phyloP scores from a whole-genome alignment of 2,329 filamentous ascomycete genomes.

The Sporothrix mexicana region DNA sequence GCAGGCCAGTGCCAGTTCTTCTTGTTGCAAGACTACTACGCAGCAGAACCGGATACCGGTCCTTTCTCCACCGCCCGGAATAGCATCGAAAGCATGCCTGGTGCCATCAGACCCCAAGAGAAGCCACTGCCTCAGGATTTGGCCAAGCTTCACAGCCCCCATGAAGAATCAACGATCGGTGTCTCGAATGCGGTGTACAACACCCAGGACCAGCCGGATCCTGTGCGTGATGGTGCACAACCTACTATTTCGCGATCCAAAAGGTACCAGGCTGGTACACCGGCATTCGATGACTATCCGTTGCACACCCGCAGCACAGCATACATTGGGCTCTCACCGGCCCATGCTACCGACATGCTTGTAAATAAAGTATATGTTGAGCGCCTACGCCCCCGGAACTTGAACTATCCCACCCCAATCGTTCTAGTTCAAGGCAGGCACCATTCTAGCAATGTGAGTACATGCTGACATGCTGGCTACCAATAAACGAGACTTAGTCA shows the following conservation, averaged over 20 bases:
- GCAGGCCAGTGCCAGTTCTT: too few species aligned
- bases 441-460: slow-evolving; percentile 45
- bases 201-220: too few species aligned
- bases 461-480: too few species aligned
- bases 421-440: slow-evolving; percentile 48
- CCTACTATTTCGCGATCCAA: too few species aligned
- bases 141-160: not conserved
- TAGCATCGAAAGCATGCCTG: not conserved
- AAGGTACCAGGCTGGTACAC: too few species aligned
- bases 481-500: not conserved
- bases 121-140: not conserved
- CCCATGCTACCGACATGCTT: not conserved
- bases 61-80: too few species aligned
- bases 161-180: not conserved
- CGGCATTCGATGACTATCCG: not conserved
- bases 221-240: too few species aligned
- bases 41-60: not conserved
- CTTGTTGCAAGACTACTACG: not conserved
- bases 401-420: slow-evolving; percentile 38
- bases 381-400: slow-evolving; percentile 20
- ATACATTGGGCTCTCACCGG: not conserved
- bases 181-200: too few species aligned
- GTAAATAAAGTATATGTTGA: slow-evolving; percentile 26
- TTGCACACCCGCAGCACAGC: slow-evolving; percentile 10
- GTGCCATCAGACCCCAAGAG: not conserved